phyloP scores from a whole-genome alignment of 2,329 filamentous ascomycete genomes.

The Phialemoniopsis sp. region DNA sequence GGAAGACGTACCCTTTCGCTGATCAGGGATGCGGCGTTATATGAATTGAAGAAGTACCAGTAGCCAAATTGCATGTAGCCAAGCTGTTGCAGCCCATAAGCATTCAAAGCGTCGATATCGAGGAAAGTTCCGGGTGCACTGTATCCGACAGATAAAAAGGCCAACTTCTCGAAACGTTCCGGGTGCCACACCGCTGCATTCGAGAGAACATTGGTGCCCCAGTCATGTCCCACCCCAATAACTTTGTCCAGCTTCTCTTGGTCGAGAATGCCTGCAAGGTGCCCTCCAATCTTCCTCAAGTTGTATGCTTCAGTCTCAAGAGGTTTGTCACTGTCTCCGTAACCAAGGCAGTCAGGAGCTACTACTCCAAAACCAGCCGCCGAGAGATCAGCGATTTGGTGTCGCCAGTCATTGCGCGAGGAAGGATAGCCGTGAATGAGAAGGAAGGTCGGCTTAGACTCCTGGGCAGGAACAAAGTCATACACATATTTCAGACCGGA shows the following conservation, averaged over 20 bases:
- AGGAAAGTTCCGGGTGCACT: neutral
- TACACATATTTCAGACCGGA: too few relatives aligned
- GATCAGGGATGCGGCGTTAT: constrained; percentile 2
- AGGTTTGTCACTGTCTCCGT: constrained; percentile 26
- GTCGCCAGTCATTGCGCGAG: constrained; percentile 11
- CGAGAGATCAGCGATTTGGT: constrained; percentile 27
- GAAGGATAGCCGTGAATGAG: constrained; percentile 14
- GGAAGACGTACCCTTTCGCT: too few relatives aligned
- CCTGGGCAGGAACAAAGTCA: constrained; percentile 6
- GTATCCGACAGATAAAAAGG: constrained; percentile 10
- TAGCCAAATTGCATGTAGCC: constrained; percentile 2
- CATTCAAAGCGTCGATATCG: constrained; percentile 1
- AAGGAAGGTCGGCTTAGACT: constrained; percentile 11
- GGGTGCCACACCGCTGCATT: constrained; percentile 2
- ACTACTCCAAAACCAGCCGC: constrained; percentile 34
- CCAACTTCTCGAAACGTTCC: constrained; percentile 6
- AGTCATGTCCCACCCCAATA: constrained; percentile 26
- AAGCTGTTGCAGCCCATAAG: neutral
- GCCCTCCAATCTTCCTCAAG: constrained; percentile 17
- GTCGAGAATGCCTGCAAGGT: too few relatives aligned
- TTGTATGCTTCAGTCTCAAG: constrained; percentile 17
- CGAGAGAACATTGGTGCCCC: constrained; percentile 7
- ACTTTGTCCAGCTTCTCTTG: constrained; percentile 9
- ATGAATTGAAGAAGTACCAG: constrained; percentile 3
- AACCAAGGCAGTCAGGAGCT: constrained; percentile 34